phyloP scores from a whole-genome alignment of 148 eudicot genomes.

The Arbutus unedo region DNA sequence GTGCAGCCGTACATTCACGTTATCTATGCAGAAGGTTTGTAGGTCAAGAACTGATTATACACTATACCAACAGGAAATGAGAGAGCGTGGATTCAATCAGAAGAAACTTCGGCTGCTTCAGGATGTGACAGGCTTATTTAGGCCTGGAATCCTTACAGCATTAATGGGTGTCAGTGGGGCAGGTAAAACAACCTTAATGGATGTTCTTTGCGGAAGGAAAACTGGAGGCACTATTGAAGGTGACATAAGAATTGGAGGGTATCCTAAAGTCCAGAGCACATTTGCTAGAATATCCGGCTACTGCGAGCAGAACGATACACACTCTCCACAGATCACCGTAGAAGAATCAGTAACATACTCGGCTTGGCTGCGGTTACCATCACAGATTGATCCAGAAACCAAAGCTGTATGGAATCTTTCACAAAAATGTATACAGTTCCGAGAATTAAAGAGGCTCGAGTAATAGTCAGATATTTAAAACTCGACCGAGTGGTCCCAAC shows the following conservation, averaged over 20 bases:
- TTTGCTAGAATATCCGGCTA: slow-evolving; percentile 39
- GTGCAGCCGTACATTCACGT: background rate
- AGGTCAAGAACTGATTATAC: background rate
- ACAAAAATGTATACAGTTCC: background rate
- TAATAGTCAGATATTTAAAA: background rate
- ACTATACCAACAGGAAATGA: slow-evolving; percentile 26
- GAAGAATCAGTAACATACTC: slow-evolving; percentile 35
- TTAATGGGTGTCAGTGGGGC: slow-evolving; percentile 46
- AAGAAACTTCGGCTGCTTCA: slow-evolving; percentile 27
- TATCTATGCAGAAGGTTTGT: background rate
- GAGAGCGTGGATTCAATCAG: slow-evolving; percentile 13
- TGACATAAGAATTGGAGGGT: slow-evolving; percentile 33
- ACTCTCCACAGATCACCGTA: slow-evolving; percentile 36
- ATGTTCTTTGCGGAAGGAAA: slow-evolving; percentile 41
- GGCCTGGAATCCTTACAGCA: slow-evolving; percentile 37
- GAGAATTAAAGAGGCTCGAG: background rate
- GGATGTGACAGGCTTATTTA: slow-evolving; percentile 29
- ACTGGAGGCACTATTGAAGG: slow-evolving; percentile 32
- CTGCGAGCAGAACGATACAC: slow-evolving; percentile 37
- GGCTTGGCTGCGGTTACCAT: slow-evolving; percentile 29
- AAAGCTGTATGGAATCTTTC: slow-evolving; percentile 18
- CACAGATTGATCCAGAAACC: slow-evolving; percentile 22
- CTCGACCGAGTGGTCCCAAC: background rate
- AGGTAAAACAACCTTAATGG: slow-evolving; percentile 39
- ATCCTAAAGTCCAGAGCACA: slow-evolving; percentile 30